Percentiles rank a stretch among this genome's conserved stretches.
phyloP scores from a whole-genome alignment of 2,329 filamentous ascomycete genomes.

The Didymellaceae sp. region DNA sequence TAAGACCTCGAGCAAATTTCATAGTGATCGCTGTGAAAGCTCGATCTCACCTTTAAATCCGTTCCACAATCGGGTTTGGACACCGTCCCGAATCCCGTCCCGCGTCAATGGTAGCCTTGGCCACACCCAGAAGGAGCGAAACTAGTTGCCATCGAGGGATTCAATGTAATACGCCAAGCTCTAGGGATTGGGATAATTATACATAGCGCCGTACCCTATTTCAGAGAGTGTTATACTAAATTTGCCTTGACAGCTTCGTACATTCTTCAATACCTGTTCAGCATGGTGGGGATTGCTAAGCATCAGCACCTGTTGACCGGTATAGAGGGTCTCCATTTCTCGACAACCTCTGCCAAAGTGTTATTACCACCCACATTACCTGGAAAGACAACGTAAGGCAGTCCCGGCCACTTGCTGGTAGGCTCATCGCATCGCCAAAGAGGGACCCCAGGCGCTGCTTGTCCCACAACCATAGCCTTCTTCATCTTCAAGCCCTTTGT shows the following conservation, averaged over 20 bases:
- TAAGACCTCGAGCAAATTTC: no score
- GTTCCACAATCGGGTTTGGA: not conserved
- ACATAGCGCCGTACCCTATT: not conserved
- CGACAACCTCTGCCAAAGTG: constrained; percentile 19
- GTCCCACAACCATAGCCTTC: constrained; percentile 61
- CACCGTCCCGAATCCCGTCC: not conserved
- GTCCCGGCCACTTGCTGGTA: constrained; percentile 57
- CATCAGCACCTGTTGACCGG: constrained; percentile 22
- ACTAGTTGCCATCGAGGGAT: no score
- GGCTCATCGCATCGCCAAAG: constrained; percentile 65
- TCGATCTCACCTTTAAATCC: not conserved
- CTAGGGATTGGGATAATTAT: not conserved
- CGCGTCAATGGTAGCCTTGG: no score
- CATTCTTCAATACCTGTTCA: no score
- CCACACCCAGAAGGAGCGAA: no score
- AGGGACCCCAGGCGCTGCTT: constrained; percentile 64
- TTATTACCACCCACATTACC: constrained; percentile 60
- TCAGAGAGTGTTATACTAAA: no score
- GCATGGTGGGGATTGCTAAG: no score
- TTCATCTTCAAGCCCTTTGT: constrained; percentile 63
- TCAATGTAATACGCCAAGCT: not conserved
- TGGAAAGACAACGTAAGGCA: constrained; percentile 65
- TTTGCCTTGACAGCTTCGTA: no score
- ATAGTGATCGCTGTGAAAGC: no score
- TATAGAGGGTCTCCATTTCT: constrained; percentile 21